These are phyloP conservation scores for Tausonia pullulans DNA, from an alignment of 1,284 basidiomycete species.

Conservation along the genomic window DNA sequence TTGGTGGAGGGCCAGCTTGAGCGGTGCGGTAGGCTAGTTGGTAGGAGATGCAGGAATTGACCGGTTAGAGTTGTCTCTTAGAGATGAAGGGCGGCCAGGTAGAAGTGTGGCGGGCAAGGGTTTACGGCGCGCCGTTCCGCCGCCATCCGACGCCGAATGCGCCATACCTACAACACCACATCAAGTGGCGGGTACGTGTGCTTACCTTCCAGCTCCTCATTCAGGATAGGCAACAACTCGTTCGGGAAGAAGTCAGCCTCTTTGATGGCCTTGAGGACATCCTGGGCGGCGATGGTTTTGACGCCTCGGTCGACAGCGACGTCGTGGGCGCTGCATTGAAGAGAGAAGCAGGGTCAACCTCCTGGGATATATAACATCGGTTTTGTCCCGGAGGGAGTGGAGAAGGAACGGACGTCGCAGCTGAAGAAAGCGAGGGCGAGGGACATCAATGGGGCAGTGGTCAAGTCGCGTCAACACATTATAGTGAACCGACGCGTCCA, in stretches of 20 bases:
- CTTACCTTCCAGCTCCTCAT: conserved; percentile 57
- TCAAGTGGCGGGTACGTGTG: no score
- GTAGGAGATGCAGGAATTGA: no score
- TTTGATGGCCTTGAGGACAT: conserved; percentile 75
- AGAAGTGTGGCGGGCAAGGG: no score
- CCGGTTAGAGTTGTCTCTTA: no score
- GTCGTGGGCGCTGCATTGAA: conserved; percentile 52
- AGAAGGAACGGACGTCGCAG: conserved; percentile 49
- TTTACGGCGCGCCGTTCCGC: no score
- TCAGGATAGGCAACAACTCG: conserved; percentile 56
- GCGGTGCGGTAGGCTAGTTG: no score
- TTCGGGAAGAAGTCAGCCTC: conserved; percentile 56
- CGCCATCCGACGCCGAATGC: no score
- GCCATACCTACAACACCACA: no score
- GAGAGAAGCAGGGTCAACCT: neutral
- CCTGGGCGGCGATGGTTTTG: conserved; percentile 75
- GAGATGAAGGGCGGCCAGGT: no score
- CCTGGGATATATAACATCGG: neutral
- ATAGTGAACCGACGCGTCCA: neutral
- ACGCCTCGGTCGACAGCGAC: conserved; percentile 70
- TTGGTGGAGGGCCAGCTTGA: no score
- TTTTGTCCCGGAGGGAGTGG: neutral
- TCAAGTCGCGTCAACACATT: neutral
- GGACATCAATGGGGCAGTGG: neutral
- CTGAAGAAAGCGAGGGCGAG: conserved; percentile 29